Conservation (phyloP, 345 rosid genomes). For the Erucastrum elatum region DNA sequence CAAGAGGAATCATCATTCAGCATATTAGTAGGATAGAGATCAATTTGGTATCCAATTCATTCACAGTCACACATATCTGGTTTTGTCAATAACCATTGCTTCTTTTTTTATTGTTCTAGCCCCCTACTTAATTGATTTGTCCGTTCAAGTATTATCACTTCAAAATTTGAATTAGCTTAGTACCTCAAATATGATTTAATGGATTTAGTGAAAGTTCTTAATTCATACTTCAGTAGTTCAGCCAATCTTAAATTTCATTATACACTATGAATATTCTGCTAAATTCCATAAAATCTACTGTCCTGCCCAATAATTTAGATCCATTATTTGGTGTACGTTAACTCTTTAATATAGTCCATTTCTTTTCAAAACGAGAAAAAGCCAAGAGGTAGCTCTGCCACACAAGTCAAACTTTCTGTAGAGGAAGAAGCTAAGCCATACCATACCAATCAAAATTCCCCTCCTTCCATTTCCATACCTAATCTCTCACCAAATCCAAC, state of each 20-base stretch:
- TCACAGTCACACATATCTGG: not conserved
- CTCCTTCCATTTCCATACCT: slow-evolving; percentile 9
- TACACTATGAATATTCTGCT: not conserved
- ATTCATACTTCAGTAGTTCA: not conserved
- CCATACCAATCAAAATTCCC: slow-evolving; percentile 1
- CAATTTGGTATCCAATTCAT: not conserved
- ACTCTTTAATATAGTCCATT: not conserved
- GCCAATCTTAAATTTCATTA: not conserved
- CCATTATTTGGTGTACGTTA: not conserved
- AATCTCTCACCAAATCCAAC: slow-evolving; percentile 10
- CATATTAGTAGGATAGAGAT: not conserved
- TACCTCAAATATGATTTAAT: not conserved
- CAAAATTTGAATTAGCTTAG: not conserved
- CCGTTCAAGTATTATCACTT: not conserved
- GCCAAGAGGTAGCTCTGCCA: not conserved
- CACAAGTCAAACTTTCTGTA: slow-evolving; percentile 19
- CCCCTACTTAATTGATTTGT: not conserved
- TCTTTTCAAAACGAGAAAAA: not conserved
- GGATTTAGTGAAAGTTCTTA: not conserved
- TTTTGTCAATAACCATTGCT: not conserved
- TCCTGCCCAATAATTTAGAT: not conserved
- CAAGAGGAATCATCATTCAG: not conserved
- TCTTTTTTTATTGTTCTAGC: not conserved
- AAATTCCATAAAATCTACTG: not conserved
- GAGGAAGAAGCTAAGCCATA: slow-evolving; percentile 5